Evolutionary conservation across 768 basidiomycete genomes (phyloP).

Genomic region (Udeniomyces megalosporus): DNA sequence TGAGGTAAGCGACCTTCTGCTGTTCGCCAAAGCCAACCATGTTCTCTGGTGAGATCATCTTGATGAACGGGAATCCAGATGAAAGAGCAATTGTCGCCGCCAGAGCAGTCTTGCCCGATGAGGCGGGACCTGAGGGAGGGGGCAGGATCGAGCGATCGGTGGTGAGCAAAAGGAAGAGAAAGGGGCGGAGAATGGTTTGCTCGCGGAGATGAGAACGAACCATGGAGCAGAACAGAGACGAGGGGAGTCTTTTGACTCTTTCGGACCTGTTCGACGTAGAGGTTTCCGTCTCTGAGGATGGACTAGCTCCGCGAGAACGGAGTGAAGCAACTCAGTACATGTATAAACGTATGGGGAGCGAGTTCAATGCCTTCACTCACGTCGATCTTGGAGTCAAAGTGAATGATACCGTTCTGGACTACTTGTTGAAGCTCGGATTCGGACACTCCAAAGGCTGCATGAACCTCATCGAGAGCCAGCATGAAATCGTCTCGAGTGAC

Average conservation of each 20-base stretch:
- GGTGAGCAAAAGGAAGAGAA: not conserved
- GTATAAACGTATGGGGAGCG: not conserved
- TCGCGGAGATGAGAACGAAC: slow-evolving; percentile 18
- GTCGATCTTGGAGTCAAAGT: slow-evolving; percentile 57
- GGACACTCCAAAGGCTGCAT: slow-evolving; percentile 91
- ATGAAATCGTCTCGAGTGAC: slow-evolving; percentile 76
- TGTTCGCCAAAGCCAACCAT: slow-evolving; percentile 94
- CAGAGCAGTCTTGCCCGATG: slow-evolving; percentile 85
- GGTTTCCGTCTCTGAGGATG: slow-evolving; percentile 63
- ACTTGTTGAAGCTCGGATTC: slow-evolving; percentile 89
- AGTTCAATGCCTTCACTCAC: slow-evolving; percentile 39
- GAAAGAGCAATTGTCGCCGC: slow-evolving; percentile 84
- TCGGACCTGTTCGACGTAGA: slow-evolving; percentile 87
- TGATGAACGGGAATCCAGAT: slow-evolving; percentile 95
- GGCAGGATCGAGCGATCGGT: too few relatives aligned
- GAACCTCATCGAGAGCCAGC: slow-evolving; percentile 81
- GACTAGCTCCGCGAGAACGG: slow-evolving; percentile 41
- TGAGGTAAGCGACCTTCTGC: slow-evolving; percentile 80
- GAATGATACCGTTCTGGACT: slow-evolving; percentile 91
- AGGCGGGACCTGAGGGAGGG: slow-evolving; percentile 51
- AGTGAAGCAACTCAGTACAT: not conserved
- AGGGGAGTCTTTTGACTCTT: slow-evolving; percentile 77
- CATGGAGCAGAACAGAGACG: slow-evolving; percentile 77
- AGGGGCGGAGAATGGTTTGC: not conserved
- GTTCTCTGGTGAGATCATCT: slow-evolving; percentile 81